Conservation (phyloP, 306 rosid genomes). For the Vachellia pachyceras region DNA sequence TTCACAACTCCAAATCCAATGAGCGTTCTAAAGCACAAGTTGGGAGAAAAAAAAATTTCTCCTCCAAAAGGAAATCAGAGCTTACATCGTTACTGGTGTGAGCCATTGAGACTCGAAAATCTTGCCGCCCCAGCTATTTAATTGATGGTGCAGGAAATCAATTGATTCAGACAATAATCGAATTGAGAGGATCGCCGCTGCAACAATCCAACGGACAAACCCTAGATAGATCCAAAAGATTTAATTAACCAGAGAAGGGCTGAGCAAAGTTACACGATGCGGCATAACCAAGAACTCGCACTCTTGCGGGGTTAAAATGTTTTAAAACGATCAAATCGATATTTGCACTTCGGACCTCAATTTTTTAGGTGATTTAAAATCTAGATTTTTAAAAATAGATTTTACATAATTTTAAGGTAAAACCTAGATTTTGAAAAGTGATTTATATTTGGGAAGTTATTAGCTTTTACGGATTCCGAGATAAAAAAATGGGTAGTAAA, state of each 20-base stretch:
- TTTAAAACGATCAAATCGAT: too few species aligned
- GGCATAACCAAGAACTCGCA: too few species aligned
- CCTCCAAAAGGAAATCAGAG: constrained; percentile 12
- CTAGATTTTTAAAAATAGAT: too few species aligned
- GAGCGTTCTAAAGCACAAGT: background rate
- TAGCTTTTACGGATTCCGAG: too few species aligned
- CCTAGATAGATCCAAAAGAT: constrained; percentile 24
- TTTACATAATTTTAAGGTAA: too few species aligned
- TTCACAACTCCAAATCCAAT: too few species aligned
- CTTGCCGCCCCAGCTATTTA: constrained; percentile 15
- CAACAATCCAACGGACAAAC: constrained; percentile 25
- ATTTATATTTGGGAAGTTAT: too few species aligned
- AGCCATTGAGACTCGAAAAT: constrained; percentile 53
- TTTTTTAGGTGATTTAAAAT: too few species aligned
- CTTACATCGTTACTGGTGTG: constrained; percentile 68
- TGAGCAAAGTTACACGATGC: background rate
- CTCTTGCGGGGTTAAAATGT: background rate
- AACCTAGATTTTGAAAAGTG: too few species aligned
- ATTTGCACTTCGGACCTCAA: too few species aligned
- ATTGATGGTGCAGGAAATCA: background rate
- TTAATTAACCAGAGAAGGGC: background rate
- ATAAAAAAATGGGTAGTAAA: too few species aligned
- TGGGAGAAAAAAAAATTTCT: background rate
- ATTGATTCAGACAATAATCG: background rate
- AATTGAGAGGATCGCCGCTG: constrained; percentile 11